Conservation (phyloP, 2,329 filamentous ascomycete species). For the Nannizzia gypsea region DNA sequence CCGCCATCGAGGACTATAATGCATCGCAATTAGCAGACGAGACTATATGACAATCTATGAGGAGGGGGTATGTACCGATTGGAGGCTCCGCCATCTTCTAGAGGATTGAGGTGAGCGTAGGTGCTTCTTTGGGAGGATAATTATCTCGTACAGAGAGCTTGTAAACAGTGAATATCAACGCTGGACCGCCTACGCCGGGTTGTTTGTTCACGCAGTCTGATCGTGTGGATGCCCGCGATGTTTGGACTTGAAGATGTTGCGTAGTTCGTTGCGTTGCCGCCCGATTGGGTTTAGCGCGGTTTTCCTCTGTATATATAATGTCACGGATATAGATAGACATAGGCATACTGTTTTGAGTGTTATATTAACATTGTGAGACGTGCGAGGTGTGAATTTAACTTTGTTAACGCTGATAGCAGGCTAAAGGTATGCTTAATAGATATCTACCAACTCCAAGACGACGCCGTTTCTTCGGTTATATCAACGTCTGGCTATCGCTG, state of each 20-base stretch:
- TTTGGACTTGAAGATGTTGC: not conserved
- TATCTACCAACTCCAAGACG: not conserved
- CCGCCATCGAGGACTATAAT: slow-evolving; percentile 90
- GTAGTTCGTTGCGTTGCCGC: not conserved
- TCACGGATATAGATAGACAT: no score
- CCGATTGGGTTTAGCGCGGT: not conserved
- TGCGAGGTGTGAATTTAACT: no score
- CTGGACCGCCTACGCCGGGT: not conserved
- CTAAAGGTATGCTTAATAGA: not conserved
- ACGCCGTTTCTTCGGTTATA: not conserved
- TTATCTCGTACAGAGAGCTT: not conserved
- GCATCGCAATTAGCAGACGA: slow-evolving; percentile 21
- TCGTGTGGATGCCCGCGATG: not conserved
- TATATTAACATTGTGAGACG: not conserved
- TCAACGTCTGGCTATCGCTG: not conserved
- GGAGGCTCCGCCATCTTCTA: slow-evolving; percentile 37
- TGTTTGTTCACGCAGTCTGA: not conserved
- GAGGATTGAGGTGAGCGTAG: not conserved
- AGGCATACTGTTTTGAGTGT: not conserved
- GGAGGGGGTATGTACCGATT: slow-evolving; percentile 32
- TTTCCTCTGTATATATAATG: not conserved
- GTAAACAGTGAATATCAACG: not conserved
- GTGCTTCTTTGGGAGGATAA: not conserved
- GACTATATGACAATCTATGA: slow-evolving; percentile 6
- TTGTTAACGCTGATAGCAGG: not conserved